Percentiles rank a stretch among this genome's conserved stretches.
Evolutionary conservation across 805 yeast genomes (phyloP).

Genomic region (Sugiyamaella boreocaroliniensis): DNA sequence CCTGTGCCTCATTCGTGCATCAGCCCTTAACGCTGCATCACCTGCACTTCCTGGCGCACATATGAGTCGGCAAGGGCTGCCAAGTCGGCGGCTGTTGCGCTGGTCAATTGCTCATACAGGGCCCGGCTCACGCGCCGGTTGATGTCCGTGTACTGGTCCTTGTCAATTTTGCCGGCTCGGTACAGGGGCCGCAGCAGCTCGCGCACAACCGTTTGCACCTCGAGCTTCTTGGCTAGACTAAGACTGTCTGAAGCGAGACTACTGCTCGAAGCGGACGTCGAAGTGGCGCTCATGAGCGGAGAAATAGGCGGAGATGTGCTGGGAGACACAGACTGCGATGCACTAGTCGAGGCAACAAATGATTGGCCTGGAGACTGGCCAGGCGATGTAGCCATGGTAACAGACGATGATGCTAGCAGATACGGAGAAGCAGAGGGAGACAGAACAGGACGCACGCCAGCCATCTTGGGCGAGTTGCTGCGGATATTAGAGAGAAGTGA

Average conservation of each 20-base stretch:
- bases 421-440: slow-evolving; percentile 1
- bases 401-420: slow-evolving; percentile 4
- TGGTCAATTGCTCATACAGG: slow-evolving; percentile 39
- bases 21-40: not conserved
- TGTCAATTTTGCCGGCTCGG: slow-evolving; percentile 30
- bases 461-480: slow-evolving; percentile 6
- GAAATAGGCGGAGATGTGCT: not conserved
- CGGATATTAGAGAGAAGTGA: slow-evolving; percentile 23
- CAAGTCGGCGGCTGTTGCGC: slow-evolving; percentile 4
- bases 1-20: too few relatives aligned
- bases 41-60: slow-evolving; percentile 12
- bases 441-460: not conserved
- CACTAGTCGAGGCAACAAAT: slow-evolving; percentile 4
- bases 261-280: slow-evolving; percentile 9
- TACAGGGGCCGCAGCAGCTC: slow-evolving; percentile 45
- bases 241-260: slow-evolving; percentile 6
- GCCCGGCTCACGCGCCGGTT: slow-evolving; percentile 58
- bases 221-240: slow-evolving; percentile 42
- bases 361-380: slow-evolving; percentile 17
- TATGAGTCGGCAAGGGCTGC: slow-evolving; percentile 8
- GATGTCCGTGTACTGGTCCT: slow-evolving; percentile 47
- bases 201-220: slow-evolving; percentile 54
- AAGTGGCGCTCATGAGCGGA: slow-evolving; percentile 3
- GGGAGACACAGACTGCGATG: not conserved
- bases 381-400: not conserved